phyloP scores from a whole-genome alignment of 805 yeast species.

The Wickerhamiella parazyma region DNA sequence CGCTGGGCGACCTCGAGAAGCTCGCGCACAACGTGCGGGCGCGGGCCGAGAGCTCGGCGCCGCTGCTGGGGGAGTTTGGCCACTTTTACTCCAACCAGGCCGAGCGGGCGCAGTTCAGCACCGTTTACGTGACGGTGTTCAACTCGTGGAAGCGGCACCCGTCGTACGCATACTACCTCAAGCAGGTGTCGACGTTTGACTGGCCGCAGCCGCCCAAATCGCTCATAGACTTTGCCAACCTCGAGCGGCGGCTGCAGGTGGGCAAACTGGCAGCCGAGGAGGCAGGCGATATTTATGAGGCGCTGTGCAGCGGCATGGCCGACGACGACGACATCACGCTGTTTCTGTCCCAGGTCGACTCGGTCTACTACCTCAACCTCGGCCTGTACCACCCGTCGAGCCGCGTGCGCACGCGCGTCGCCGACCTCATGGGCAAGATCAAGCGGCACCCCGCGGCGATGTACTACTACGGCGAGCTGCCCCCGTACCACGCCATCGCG shows the following conservation, averaged over 20 bases:
- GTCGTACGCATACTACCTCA: conserved; percentile 18
- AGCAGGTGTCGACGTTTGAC: conserved; percentile 6
- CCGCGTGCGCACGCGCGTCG: conserved; percentile 18
- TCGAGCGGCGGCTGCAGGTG: not conserved
- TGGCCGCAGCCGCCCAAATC: conserved; percentile 15
- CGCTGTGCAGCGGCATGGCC: conserved; percentile 17
- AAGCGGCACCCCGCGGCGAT: conserved; percentile 22
- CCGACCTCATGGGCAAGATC: conserved; percentile 18
- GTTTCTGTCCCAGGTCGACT: conserved; percentile 17
- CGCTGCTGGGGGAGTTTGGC: conserved; percentile 22
- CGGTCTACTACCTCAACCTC: conserved; percentile 21
- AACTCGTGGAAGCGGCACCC: conserved; percentile 24
- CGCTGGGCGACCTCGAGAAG: conserved; percentile 7
- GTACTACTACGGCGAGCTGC: conserved; percentile 15
- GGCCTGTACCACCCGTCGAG: conserved; percentile 24
- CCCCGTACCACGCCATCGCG: conserved; percentile 13
- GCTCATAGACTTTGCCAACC: conserved; percentile 18
- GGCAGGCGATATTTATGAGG: conserved; percentile 19
- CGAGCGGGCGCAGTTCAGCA: conserved; percentile 17
- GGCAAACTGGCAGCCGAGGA: conserved; percentile 18
- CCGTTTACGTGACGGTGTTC: conserved; percentile 19
- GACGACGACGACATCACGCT: conserved; percentile 23
- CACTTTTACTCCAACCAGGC: conserved; percentile 22
- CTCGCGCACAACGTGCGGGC: conserved; percentile 3
- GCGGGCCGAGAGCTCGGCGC: conserved; percentile 1